Conservation (phyloP, 345 rosid genomes). For the Combretum micranthum region DNA sequence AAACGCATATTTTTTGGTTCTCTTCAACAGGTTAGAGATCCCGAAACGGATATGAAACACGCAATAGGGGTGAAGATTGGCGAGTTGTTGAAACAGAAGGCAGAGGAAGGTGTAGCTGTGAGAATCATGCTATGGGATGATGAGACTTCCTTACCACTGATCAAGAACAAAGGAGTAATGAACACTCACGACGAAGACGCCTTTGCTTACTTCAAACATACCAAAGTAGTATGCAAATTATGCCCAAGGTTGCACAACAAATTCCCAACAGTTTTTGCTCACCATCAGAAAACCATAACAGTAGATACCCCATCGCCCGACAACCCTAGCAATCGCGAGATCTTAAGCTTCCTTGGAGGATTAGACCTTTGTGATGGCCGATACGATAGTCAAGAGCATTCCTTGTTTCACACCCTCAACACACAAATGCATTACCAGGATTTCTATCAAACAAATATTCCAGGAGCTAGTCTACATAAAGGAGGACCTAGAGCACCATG, state of each 20-base stretch:
- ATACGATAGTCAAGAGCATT: constrained; percentile 76
- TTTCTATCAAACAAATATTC: constrained; percentile 65
- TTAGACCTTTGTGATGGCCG: constrained; percentile 79
- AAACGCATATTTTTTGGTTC: too few species aligned
- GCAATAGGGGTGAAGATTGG: constrained; percentile 70
- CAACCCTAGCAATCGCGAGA: constrained; percentile 39
- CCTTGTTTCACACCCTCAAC: constrained; percentile 59
- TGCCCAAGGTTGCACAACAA: constrained; percentile 64
- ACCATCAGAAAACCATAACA: constrained; percentile 79
- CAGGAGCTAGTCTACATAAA: constrained; percentile 55
- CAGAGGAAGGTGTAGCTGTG: constrained; percentile 83
- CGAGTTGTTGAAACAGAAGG: constrained; percentile 57
- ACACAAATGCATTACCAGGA: constrained; percentile 32
- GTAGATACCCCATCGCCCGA: constrained; percentile 34
- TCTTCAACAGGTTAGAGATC: constrained; percentile 45
- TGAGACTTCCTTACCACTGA: constrained; percentile 62
- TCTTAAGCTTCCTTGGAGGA: constrained; percentile 81
- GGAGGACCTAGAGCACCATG: constrained; percentile 96
- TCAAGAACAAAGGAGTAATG: constrained; percentile 84
- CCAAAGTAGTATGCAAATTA: constrained; percentile 53
- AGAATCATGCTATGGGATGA: constrained; percentile 89
- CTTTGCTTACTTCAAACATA: constrained; percentile 55
- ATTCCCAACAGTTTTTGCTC: constrained; percentile 74
- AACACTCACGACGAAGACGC: constrained; percentile 60
- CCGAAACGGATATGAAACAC: constrained; percentile 50